Percentiles rank a stretch among this genome's conserved stretches.
Evolutionary conservation across 164 flowering plant species (phyloP).

Genomic region (Berberis vulgaris): DNA sequence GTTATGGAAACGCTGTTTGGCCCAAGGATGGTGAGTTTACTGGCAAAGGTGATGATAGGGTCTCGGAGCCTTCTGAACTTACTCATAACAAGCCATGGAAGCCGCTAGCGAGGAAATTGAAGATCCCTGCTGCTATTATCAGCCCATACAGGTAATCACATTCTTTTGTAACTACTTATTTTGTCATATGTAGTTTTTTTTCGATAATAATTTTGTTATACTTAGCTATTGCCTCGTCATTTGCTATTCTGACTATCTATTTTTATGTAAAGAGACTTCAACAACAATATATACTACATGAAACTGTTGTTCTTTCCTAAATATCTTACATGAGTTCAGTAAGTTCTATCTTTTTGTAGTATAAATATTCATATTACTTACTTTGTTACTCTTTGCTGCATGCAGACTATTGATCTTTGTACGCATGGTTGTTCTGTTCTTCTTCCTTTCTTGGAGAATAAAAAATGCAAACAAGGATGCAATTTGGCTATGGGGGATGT

Average conservation of each 20-base stretch:
- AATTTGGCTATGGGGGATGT: constrained; percentile 89
- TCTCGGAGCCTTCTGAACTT: constrained; percentile 23
- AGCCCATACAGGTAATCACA: constrained; percentile 66
- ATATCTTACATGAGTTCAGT: too few species aligned
- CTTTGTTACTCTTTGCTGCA: neutral
- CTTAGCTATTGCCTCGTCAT: neutral
- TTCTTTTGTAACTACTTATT: neutral
- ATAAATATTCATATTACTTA: neutral
- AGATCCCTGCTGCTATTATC: constrained; percentile 58
- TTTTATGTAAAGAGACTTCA: neutral
- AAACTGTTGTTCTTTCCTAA: too few species aligned
- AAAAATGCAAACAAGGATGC: constrained; percentile 65
- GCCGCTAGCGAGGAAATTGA: constrained; percentile 65
- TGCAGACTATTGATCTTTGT: constrained; percentile 55
- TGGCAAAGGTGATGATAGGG: constrained; percentile 22
- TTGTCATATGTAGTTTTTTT: too few species aligned
- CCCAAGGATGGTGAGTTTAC: constrained; percentile 36
- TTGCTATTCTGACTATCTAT: neutral
- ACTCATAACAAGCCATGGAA: constrained; percentile 53
- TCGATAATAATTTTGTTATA: too few species aligned
- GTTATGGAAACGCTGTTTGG: constrained; percentile 81
- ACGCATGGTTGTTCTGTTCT: constrained; percentile 52
- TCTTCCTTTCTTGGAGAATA: constrained; percentile 70
- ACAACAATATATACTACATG: too few species aligned
- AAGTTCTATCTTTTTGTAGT: neutral